A percentile compares a stretch with the other conserved stretches of the same genome.
phyloP scores from a whole-genome alignment of 2,329 filamentous ascomycete genomes.

The Canariomyces notabilis region DNA sequence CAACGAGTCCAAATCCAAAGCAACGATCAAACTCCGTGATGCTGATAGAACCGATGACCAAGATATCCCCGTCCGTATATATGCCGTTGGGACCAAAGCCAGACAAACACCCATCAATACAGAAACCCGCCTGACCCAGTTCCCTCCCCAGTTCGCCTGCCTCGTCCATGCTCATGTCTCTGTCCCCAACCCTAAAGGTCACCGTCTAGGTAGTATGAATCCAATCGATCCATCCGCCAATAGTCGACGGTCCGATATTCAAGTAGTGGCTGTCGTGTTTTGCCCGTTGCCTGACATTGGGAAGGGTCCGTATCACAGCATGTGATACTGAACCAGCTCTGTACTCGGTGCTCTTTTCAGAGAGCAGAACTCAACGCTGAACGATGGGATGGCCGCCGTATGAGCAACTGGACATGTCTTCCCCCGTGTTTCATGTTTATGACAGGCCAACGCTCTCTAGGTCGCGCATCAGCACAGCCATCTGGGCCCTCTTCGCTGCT shows the following conservation, averaged over 20 bases:
- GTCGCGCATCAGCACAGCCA: conserved; percentile 83
- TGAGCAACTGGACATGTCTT: background rate
- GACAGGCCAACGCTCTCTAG: conserved; percentile 66
- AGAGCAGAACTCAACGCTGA: background rate
- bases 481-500: conserved; percentile 87
- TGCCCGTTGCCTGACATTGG: no score
- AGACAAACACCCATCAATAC: background rate
- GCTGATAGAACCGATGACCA: background rate
- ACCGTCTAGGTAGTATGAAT: no score
- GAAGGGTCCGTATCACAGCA: no score
- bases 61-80: background rate
- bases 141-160: background rate
- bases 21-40: background rate
- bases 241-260: no score
- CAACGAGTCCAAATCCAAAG: background rate
- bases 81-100: background rate
- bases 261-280: no score
- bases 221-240: no score
- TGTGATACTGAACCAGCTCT: background rate
- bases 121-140: background rate
- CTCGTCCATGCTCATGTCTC: background rate
- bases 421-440: conserved; percentile 21
- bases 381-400: background rate
- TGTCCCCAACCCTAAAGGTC: no score
- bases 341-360: background rate